Percentiles rank a stretch among this genome's conserved stretches.
Evolutionary conservation across 306 rosid genomes (phyloP).

Genomic region (Oxytropis ochrocephala): DNA sequence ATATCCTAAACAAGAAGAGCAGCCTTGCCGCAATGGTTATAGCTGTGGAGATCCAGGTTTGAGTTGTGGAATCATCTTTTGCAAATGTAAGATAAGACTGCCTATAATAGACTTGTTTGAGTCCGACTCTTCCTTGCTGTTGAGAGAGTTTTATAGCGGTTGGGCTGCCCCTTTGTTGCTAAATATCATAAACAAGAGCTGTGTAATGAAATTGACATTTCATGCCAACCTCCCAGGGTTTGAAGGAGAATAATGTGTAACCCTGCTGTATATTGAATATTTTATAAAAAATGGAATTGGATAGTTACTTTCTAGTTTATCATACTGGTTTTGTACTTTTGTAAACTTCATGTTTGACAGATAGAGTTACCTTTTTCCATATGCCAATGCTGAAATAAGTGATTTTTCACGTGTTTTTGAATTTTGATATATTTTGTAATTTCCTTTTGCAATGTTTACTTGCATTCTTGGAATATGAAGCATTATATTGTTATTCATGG

Average conservation of each 20-base stretch:
- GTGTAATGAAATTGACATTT: neutral
- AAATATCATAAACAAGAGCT: neutral
- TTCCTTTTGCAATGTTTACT: neutral
- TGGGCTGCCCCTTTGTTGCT: neutral
- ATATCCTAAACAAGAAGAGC: neutral
- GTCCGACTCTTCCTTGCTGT: neutral
- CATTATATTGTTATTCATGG: constrained; percentile 4
- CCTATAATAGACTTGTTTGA: neutral
- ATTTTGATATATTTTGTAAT: constrained; percentile 4
- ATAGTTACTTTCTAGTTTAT: constrained; percentile 4
- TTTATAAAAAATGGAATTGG: neutral
- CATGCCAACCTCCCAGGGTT: neutral
- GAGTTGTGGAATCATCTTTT: neutral
- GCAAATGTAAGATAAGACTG: neutral
- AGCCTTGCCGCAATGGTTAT: neutral
- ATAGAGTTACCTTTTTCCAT: neutral
- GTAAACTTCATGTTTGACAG: neutral
- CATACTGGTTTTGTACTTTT: constrained; percentile 1
- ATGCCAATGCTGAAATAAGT: neutral
- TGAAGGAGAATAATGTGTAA: constrained; percentile 3
- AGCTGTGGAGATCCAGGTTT: neutral
- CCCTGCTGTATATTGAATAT: neutral
- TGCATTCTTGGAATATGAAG: neutral
- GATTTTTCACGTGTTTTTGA: neutral
- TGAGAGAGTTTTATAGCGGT: neutral